Percentiles rank a stretch among this genome's conserved stretches.
Conservation (phyloP, 139 green algal species). For the Closterium sp. region DNA sequence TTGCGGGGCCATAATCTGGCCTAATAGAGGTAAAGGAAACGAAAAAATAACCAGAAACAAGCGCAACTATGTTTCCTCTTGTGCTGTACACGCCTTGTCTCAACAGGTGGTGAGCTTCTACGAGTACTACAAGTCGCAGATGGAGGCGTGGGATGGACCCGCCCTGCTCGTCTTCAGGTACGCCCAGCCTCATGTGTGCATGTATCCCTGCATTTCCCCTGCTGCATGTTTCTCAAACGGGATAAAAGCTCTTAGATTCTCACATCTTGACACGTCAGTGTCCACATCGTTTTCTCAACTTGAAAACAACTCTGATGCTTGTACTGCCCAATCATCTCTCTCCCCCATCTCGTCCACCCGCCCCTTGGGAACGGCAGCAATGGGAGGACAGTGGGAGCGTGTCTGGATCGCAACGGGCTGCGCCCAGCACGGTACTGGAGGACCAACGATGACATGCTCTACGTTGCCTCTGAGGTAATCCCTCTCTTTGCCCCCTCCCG, state of each 20-base stretch:
- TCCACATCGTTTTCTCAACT: no score
- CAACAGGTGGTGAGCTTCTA: conserved; percentile 64
- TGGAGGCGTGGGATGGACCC: conserved; percentile 98
- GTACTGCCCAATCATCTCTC: neutral
- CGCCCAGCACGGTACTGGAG: conserved; percentile 94
- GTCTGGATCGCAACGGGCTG: conserved; percentile 97
- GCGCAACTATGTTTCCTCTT: no score
- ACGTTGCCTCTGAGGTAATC: conserved; percentile 90
- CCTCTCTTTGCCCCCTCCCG: no score
- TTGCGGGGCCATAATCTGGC: no score
- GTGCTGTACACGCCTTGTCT: neutral
- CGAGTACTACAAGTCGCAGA: conserved; percentile 95
- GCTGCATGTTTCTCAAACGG: neutral
- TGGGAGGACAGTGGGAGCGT: conserved; percentile 82
- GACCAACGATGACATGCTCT: conserved; percentile 93
- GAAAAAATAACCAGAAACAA: no score
- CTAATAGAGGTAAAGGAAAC: no score
- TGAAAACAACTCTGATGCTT: neutral
- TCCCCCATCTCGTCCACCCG: neutral
- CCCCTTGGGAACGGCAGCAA: conserved; percentile 55
- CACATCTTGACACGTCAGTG: no score
- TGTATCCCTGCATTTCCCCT: conserved; percentile 37
- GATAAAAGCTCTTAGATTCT: no score
- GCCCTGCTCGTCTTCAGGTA: conserved; percentile 93
- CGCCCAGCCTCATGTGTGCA: neutral